Evolutionary conservation across 1,284 basidiomycete genomes (phyloP), one percentile per base, ranked within the genome.

Genomic region (Malassezia nana): DNA sequence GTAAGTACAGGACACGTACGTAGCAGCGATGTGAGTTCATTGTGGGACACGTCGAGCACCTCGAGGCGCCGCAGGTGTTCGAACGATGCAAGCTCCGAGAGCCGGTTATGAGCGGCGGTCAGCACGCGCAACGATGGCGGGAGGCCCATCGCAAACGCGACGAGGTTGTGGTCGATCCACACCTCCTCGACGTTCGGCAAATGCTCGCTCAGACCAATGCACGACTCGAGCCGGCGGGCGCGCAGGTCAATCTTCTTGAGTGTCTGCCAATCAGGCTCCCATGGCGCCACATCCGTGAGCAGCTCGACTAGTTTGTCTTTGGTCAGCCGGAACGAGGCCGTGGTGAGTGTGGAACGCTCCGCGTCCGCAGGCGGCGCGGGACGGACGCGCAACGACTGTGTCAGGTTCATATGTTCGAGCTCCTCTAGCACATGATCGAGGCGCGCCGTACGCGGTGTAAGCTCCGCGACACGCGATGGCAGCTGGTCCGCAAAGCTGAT

Each of bases 221-320:
- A 83, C 65, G 89, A 90, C 67, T 96, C 91, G 43, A 92, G 76
- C 43, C 82, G 81, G 74, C 85, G 85, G 46, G 79, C 78, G 32
- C 84, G 84, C 63, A 98, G 77, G 72, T 96, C 84, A 62, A 98
- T 84, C 13, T 77, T 76, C 51, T 73, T 78, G 60, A 98, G 76
- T 42, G 82, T 78, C 64, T 95, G 89, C 92, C 92, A 98, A 72
- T 89, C 81, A 15, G 90, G 89, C 72, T 91, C 87, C 76, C 89
- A 95, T 1, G 91, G 89, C 72, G 91, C 86, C 12, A 91, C 84
- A 68, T 96, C 91, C 38, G 91, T 96, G 68, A 98, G 88, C 59
- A 89, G 82, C 74, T 89, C 82, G 1, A 98, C 84, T 2, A 98
- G 81, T 41, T 83, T 82, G 74, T 95, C 91, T 68, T 88, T 87